These are phyloP conservation scores for Gossypium raimondii DNA, from an alignment of 345 rosid genomes.

Conservation along the genomic window DNA sequence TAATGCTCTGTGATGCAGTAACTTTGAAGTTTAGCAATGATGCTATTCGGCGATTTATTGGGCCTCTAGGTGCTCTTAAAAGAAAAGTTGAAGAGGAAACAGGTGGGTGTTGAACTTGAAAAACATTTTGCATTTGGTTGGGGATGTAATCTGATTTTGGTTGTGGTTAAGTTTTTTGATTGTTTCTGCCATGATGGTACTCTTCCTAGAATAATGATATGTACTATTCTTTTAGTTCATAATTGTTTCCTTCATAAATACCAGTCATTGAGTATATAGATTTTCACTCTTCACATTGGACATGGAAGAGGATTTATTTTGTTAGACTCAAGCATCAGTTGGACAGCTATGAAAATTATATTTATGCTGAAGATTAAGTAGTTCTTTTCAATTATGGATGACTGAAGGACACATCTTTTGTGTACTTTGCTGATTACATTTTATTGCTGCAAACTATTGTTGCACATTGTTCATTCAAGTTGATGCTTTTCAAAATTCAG, in stretches of 20 bases:
- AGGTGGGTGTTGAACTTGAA: conserved; percentile 40
- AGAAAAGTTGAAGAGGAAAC: conserved; percentile 92
- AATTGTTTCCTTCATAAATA: neutral
- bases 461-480: neutral
- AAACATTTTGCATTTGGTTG: neutral
- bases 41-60: conserved; percentile 74
- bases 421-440: neutral
- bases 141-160: neutral
- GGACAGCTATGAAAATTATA: neutral
- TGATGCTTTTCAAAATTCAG: conserved; percentile 34
- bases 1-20: conserved; percentile 40
- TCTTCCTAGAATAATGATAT: neutral
- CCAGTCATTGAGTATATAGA: neutral
- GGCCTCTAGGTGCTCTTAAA: conserved; percentile 78
- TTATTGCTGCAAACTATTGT: neutral
- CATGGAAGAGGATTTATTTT: conserved; percentile 4
- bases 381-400: neutral
- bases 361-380: neutral
- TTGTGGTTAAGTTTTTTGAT: neutral
- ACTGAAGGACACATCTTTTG: neutral
- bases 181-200: neutral
- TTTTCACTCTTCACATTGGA: neutral
- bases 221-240: neutral
- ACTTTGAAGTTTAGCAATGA: conserved; percentile 78
- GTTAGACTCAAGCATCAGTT: neutral